Evolutionary conservation across 176 grass and related monocot genomes (phyloP).

Genomic region (Areca catechu): DNA sequence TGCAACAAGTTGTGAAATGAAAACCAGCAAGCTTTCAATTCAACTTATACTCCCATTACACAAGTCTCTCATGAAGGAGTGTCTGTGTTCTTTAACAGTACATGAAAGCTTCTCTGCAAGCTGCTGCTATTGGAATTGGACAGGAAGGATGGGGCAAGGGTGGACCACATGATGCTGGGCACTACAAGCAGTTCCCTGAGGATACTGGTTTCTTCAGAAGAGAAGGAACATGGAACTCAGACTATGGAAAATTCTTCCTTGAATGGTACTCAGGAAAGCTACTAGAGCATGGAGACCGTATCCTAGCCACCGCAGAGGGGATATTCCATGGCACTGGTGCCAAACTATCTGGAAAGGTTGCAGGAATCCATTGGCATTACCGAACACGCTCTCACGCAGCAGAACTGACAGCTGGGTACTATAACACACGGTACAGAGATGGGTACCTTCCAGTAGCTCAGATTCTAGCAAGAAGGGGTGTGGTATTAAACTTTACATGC

Average conservation of each 20-base stretch:
- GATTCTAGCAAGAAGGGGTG: constrained; percentile 52
- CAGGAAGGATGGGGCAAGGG: constrained; percentile 60
- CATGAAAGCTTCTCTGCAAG: constrained; percentile 67
- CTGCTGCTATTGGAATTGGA: constrained; percentile 38
- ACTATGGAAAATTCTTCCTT: constrained; percentile 85
- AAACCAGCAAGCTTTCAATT: too few relatives aligned
- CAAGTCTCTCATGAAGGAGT: not conserved
- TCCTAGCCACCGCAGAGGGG: constrained; percentile 62
- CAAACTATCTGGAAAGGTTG: constrained; percentile 75
- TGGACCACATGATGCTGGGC: constrained; percentile 77
- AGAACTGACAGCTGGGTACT: constrained; percentile 93
- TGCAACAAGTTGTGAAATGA: too few relatives aligned
- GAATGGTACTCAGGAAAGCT: constrained; percentile 86
- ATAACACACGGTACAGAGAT: constrained; percentile 66
- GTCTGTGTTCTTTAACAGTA: constrained; percentile 36
- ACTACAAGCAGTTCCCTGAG: constrained; percentile 96
- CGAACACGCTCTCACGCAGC: constrained; percentile 71
- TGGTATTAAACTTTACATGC: constrained; percentile 90
- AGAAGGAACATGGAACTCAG: constrained; percentile 88
- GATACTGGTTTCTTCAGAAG: constrained; percentile 85
- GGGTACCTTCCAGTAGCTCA: constrained; percentile 65
- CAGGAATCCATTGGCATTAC: constrained; percentile 99
- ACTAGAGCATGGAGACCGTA: constrained; percentile 67
- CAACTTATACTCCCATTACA: too few relatives aligned
- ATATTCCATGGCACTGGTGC: constrained; percentile 59